Conservation (phyloP, 225 moss, liverwort and hornwort species). For the Polytrichum commune region DNA sequence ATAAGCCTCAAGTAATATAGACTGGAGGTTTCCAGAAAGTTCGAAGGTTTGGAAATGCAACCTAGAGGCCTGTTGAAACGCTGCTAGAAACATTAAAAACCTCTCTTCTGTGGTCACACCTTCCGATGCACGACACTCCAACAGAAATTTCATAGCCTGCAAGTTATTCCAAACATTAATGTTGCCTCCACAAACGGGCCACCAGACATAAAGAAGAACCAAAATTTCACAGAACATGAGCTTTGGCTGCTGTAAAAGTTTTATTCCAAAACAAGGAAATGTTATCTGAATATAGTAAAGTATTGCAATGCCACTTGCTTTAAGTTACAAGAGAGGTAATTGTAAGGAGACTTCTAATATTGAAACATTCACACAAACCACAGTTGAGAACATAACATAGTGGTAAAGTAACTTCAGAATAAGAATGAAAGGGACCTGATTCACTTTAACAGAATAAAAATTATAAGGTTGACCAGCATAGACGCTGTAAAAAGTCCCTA, state of each 20-base stretch:
- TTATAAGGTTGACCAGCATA: background rate
- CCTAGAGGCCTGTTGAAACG: constrained; percentile 87
- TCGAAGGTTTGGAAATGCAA: constrained; percentile 5
- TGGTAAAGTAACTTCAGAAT: too few species aligned
- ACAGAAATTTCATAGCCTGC: constrained; percentile 83
- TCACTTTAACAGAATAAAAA: background rate
- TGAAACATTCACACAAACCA: background rate
- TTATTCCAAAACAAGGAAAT: too few species aligned
- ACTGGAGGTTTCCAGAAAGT: background rate
- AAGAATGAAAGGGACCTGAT: background rate
- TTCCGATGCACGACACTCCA: constrained; percentile 49
- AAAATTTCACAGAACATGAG: too few species aligned
- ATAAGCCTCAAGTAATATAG: background rate
- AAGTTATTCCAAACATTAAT: constrained; percentile 9
- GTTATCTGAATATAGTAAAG: too few species aligned
- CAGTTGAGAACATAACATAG: too few species aligned
- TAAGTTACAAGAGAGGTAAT: too few species aligned
- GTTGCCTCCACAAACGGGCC: background rate
- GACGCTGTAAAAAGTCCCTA: background rate
- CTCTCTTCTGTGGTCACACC: constrained; percentile 57
- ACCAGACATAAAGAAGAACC: background rate
- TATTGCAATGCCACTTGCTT: too few species aligned
- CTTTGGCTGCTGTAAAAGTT: too few species aligned
- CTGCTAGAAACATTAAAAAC: constrained; percentile 57
- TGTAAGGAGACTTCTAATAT: constrained; percentile 2